phyloP scores from a whole-genome alignment of 139 green algal genomes.

The Closterium sp. region DNA sequence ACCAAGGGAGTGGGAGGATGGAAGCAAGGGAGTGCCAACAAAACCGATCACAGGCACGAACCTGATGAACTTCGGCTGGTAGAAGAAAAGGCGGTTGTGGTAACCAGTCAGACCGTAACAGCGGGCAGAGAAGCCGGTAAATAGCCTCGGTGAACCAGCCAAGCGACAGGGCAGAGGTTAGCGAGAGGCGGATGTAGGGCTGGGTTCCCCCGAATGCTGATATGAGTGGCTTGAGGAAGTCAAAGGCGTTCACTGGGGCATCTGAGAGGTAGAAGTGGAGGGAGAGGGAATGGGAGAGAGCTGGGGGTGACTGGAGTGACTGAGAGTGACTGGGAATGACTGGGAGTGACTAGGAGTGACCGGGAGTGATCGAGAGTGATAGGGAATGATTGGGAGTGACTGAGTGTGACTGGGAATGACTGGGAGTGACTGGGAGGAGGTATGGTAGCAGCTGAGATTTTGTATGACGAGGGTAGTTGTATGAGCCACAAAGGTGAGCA shows the following conservation, averaged over 20 bases:
- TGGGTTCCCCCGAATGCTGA: neutral
- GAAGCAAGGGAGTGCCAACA: neutral
- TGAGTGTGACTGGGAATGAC: no score
- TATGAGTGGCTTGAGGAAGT: slow-evolving; percentile 16
- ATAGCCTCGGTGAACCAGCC: neutral
- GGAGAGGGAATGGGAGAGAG: neutral
- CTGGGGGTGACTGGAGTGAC: no score
- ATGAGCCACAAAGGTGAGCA: no score
- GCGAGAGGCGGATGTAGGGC: neutral
- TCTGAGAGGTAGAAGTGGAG: neutral
- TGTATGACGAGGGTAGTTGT: neutral
- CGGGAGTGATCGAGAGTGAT: no score
- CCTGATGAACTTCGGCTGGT: slow-evolving; percentile 10
- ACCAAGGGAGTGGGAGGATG: no score
- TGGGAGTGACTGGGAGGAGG: neutral
- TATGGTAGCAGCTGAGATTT: neutral
- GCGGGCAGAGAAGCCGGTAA: slow-evolving; percentile 12
- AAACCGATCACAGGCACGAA: neutral
- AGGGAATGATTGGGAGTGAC: no score
- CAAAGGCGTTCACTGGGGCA: slow-evolving; percentile 16
- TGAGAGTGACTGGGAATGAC: no score
- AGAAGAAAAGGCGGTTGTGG: slow-evolving; percentile 6
- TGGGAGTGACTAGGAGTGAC: no score
- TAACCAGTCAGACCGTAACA: neutral
- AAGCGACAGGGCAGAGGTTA: neutral